Conservation (phyloP, 257 asterid species). For the Rhazya stricta region DNA sequence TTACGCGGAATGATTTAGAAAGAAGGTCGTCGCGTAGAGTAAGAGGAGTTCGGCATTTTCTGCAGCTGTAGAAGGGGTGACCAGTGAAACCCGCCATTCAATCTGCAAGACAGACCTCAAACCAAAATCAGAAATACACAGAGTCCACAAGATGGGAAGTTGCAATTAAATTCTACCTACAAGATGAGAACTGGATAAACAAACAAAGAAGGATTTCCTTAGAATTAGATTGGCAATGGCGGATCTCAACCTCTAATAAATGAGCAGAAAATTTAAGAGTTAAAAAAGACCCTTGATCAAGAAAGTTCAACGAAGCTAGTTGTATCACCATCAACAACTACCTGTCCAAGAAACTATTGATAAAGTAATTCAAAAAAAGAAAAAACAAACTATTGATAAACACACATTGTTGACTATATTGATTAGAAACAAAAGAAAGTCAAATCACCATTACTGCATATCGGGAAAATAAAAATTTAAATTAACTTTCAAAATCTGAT, state of each 20-base stretch:
- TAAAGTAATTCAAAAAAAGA: no score
- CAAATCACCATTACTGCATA: no score
- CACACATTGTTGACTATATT: no score
- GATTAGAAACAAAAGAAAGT: no score
- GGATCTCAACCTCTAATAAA: no score
- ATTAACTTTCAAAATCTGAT: no score
- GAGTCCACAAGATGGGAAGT: background rate
- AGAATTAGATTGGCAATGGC: background rate
- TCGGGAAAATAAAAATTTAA: no score
- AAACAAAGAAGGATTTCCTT: background rate
- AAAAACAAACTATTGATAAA: no score
- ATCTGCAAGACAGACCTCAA: background rate
- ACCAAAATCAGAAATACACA: no score
- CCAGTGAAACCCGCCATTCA: constrained; percentile 27
- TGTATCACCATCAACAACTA: background rate
- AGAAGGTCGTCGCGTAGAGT: constrained; percentile 41
- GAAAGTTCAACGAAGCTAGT: background rate
- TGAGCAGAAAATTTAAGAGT: no score
- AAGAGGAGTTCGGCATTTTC: constrained; percentile 47
- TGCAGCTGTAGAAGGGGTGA: constrained; percentile 47
- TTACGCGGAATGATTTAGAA: constrained; percentile 40
- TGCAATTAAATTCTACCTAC: background rate
- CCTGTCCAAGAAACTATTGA: background rate
- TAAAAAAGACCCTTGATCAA: no score
- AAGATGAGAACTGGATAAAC: background rate